phyloP scores from a whole-genome alignment of 1,284 basidiomycete species.

The Stygiomarasmius scandens region DNA sequence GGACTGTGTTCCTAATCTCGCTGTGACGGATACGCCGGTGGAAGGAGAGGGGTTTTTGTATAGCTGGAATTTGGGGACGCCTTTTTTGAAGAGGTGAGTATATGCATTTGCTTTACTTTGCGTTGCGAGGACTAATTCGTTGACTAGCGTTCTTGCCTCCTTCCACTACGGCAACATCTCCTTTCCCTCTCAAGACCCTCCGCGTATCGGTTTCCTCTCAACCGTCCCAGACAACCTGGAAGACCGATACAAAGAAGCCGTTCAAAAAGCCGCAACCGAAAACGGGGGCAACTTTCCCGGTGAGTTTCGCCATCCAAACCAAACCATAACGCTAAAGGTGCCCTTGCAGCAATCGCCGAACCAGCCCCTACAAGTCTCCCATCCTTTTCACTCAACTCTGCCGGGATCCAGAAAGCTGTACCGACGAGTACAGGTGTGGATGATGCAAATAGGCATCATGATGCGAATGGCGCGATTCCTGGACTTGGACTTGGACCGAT shows the following conservation, averaged over 20 bases:
- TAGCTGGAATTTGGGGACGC: slow-evolving; percentile 57
- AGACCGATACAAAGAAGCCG: slow-evolving; percentile 40
- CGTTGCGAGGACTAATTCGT: neutral
- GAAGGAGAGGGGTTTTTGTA: slow-evolving; percentile 45
- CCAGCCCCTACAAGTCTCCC: slow-evolving; percentile 30
- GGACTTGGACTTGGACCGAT: neutral
- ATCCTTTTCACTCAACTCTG: slow-evolving; percentile 15
- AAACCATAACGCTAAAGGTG: too few species aligned
- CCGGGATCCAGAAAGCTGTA: slow-evolving; percentile 2
- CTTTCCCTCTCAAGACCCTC: slow-evolving; percentile 62
- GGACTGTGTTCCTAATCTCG: slow-evolving; percentile 12
- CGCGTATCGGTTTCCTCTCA: slow-evolving; percentile 70
- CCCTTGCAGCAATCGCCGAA: slow-evolving; percentile 26
- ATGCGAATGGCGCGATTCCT: neutral
- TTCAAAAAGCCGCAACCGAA: slow-evolving; percentile 38
- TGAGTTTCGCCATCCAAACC: slow-evolving; percentile 24
- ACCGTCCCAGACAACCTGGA: slow-evolving; percentile 60
- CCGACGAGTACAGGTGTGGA: neutral
- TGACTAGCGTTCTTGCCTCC: slow-evolving; percentile 47
- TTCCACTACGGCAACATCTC: slow-evolving; percentile 72
- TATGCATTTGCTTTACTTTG: neutral
- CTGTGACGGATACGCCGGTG: slow-evolving; percentile 14
- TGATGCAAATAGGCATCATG: neutral
- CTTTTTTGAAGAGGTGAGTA: slow-evolving; percentile 54
- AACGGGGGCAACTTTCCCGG: slow-evolving; percentile 44